Evolutionary conservation across 805 yeast genomes (phyloP), one percentile per base, ranked within the genome.

Genomic region (Nakazawaea populi): DNA sequence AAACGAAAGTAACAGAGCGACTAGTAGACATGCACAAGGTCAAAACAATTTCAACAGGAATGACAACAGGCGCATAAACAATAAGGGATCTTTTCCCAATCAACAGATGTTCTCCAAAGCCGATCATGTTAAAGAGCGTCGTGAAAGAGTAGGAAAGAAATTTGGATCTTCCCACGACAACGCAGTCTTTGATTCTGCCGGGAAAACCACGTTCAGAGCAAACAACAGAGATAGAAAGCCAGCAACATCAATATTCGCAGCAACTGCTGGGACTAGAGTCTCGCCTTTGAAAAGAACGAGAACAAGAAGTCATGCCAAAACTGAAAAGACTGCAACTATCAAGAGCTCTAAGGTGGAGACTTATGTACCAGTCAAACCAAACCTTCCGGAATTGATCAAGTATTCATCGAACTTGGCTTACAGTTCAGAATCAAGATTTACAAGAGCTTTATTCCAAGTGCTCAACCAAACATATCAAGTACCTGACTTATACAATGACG

Each of bases 321-420:
- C 44, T 18, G 39, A 12, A 32, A 14, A 43, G 14, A 24, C 38
- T 14, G 6, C 11, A 24, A 40, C 43, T 40, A 3, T 9, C 11
- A 8, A 9, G 35, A 9, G 10, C 2, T n/a, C 45, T 4, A 30
- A 12, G 36, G 36, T 8, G 11, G 51, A 42, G 11, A 32, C 5
- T 10, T 49, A 49, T 34, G 14, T 29, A 1, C 52, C 52, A 29
- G 10, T 29, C 14, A 39, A 39, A 14, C 52, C 52, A n/a, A 30
- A n/a, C 9, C 52, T 44, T 34, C 35, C 48, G 2, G 52, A 49
- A 12, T 49, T 49, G 42, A 29, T 49, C 39, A 49, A 34, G 37
- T 44, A 31, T 37, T 49, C 52, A 18, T 44, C 52, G 4, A 37
- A 49, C 6, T 49, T 49, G 36, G 44, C 52, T 14, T 49, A 36